These are phyloP conservation scores for Metarhizium humberi DNA, from an alignment of 2,329 filamentous ascomycete species.

Conservation along the genomic window DNA sequence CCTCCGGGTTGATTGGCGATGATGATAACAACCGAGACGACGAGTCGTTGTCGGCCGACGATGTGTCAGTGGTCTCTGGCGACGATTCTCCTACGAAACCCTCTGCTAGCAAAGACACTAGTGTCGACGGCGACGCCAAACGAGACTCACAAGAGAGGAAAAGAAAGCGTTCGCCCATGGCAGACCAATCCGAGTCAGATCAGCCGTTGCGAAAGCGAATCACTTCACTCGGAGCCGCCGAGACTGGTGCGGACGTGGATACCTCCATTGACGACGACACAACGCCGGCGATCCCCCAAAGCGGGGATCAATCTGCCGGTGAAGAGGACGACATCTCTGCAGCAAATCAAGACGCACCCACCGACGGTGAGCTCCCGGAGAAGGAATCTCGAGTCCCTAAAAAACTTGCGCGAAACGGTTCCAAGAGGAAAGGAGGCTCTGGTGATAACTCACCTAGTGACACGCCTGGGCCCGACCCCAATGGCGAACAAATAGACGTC, in stretches of 20 bases:
- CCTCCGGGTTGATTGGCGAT: conserved; percentile 13
- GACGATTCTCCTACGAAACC: conserved; percentile 28
- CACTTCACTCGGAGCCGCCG: conserved; percentile 35
- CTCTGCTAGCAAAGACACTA: conserved; percentile 16
- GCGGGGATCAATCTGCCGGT: conserved; percentile 30
- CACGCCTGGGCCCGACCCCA: conserved; percentile 18
- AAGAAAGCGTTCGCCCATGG: conserved; percentile 38
- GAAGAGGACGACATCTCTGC: conserved; percentile 35
- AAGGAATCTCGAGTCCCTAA: conserved; percentile 25
- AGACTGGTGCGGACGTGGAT: conserved; percentile 24
- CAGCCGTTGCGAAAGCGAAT: conserved; percentile 45
- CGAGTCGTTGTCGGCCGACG: conserved; percentile 30
- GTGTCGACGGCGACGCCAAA: conserved; percentile 20
- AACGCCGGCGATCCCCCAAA: conserved; percentile 23
- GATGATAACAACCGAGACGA: conserved; percentile 28
- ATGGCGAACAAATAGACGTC: conserved; percentile 22
- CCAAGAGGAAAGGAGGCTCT: conserved; percentile 25
- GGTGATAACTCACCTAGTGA: conserved; percentile 1
- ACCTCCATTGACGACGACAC: conserved; percentile 26
- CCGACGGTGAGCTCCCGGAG: conserved; percentile 19
- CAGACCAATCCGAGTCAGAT: conserved; percentile 35
- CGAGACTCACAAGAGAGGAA: conserved; percentile 32
- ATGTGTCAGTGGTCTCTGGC: conserved; percentile 26
- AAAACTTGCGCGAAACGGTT: conserved; percentile 32
- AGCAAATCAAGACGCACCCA: conserved; percentile 14